These are phyloP conservation scores for Populus tomentosa DNA, from an alignment of 441 rosid genomes.

Conservation along the genomic window DNA sequence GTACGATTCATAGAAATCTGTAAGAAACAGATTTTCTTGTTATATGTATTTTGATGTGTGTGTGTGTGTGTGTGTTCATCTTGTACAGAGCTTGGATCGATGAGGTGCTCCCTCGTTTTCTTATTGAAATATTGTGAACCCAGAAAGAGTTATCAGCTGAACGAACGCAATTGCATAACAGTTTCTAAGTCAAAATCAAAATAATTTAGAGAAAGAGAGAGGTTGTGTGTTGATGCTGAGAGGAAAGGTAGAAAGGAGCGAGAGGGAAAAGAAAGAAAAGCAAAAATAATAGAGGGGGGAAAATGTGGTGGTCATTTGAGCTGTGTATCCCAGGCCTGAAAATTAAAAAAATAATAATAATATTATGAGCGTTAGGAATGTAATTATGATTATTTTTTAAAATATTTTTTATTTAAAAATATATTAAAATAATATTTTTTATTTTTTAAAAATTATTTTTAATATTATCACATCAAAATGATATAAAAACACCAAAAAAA, in stretches of 20 bases:
- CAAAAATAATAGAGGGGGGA: not conserved
- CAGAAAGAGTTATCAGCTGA: not conserved
- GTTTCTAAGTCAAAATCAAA: not conserved
- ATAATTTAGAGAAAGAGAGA: not conserved
- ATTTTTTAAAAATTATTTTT: no score
- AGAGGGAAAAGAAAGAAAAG: not conserved
- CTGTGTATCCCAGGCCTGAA: not conserved
- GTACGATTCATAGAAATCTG: no score
- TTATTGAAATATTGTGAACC: constrained; percentile 39
- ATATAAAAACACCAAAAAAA: no score
- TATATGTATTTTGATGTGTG: not conserved
- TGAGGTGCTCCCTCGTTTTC: constrained; percentile 49
- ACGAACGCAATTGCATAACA: not conserved
- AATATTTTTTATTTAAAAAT: no score
- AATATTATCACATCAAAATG: no score
- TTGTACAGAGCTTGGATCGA: constrained; percentile 60
- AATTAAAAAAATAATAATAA: no score
- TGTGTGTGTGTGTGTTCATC: constrained; percentile 20
- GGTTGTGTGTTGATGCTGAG: not conserved
- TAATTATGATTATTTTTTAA: no score
- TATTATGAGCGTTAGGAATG: no score
- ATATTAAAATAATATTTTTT: no score
- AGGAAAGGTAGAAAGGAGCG: not conserved
- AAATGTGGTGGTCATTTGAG: not conserved
- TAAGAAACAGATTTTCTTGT: not conserved